Percentiles rank a stretch among this genome's conserved stretches.
Evolutionary conservation across 2,329 filamentous ascomycete species (phyloP).

Genomic region (Pseudodiploospora longispora): DNA sequence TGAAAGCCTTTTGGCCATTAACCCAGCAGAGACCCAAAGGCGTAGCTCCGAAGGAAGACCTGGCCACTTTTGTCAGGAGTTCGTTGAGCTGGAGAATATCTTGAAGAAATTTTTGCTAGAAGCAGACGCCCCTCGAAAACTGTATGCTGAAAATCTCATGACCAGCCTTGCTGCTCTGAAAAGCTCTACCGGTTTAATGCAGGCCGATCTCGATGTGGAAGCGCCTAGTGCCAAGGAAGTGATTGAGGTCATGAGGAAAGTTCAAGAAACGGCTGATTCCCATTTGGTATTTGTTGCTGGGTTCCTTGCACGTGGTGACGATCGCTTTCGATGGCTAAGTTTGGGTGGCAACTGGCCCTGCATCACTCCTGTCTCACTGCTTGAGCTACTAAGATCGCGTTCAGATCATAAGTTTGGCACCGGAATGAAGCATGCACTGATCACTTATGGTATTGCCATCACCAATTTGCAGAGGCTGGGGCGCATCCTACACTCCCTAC

Average conservation of each 20-base stretch:
- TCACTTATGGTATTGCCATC: conserved; percentile 35
- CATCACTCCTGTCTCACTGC: conserved; percentile 6
- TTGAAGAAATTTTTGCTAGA: conserved; percentile 4
- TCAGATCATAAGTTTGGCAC: conserved; percentile 19
- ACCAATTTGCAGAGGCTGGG: conserved; percentile 17
- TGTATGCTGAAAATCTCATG: conserved; percentile 8
- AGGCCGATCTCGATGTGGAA: not conserved
- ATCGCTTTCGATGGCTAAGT: conserved; percentile 1
- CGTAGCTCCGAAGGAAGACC: no score
- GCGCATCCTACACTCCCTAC: not conserved
- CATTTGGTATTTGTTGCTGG: not conserved
- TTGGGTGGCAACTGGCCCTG: conserved; percentile 38
- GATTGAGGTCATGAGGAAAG: not conserved
- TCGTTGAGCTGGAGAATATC: not conserved
- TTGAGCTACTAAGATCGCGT: conserved; percentile 35
- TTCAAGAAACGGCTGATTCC: not conserved
- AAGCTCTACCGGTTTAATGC: no score
- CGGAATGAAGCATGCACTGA: conserved; percentile 30
- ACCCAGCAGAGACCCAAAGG: no score
- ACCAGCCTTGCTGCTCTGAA: no score
- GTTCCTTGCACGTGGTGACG: not conserved
- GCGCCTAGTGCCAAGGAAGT: not conserved
- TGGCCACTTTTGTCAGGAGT: not conserved
- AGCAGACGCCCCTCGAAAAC: conserved; percentile 1
- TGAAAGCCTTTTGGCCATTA: no score